Conservation (phyloP, 2,329 filamentous ascomycete species). For the Calonectria leucothoes region DNA sequence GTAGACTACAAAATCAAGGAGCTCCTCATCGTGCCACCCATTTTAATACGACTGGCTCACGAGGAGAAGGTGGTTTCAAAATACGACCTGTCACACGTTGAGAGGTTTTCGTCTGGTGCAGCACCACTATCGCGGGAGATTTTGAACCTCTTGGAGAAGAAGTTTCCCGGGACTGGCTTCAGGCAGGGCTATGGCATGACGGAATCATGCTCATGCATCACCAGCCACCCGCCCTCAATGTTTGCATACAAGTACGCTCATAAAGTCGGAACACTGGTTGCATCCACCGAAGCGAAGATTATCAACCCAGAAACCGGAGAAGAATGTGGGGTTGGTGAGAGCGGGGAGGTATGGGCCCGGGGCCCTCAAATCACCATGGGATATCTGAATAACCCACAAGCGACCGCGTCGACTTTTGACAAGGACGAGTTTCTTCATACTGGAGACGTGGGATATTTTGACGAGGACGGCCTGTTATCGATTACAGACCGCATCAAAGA, state of each 20-base stretch:
- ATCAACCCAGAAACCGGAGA: conserved; percentile 63
- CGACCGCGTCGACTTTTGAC: conserved; percentile 62
- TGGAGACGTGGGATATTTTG: conserved; percentile 66
- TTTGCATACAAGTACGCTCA: conserved; percentile 69
- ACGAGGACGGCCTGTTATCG: conserved; percentile 65
- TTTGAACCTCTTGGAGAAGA: conserved; percentile 63
- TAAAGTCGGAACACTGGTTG: conserved; percentile 66
- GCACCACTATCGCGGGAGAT: conserved; percentile 69
- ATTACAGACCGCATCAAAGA: conserved; percentile 75
- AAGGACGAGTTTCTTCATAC: conserved; percentile 69
- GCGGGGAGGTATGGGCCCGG: conserved; percentile 60
- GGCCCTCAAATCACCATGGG: conserved; percentile 64
- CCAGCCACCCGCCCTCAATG: conserved; percentile 66
- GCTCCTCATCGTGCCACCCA: conserved; percentile 69
- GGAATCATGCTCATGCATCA: conserved; percentile 72
- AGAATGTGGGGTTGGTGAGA: conserved; percentile 63
- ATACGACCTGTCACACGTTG: conserved; percentile 68
- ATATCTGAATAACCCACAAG: conserved; percentile 57
- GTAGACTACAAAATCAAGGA: conserved; percentile 65
- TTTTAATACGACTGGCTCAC: conserved; percentile 69
- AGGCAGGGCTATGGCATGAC: conserved; percentile 79
- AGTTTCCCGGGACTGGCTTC: conserved; percentile 70
- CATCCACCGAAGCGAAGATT: conserved; percentile 70
- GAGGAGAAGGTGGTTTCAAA: conserved; percentile 61
- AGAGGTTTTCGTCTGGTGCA: conserved; percentile 69